These are phyloP conservation scores for Pseudocercospora pini-densiflorae DNA, from an alignment of 2,329 filamentous ascomycete genomes.

Conservation along the genomic window DNA sequence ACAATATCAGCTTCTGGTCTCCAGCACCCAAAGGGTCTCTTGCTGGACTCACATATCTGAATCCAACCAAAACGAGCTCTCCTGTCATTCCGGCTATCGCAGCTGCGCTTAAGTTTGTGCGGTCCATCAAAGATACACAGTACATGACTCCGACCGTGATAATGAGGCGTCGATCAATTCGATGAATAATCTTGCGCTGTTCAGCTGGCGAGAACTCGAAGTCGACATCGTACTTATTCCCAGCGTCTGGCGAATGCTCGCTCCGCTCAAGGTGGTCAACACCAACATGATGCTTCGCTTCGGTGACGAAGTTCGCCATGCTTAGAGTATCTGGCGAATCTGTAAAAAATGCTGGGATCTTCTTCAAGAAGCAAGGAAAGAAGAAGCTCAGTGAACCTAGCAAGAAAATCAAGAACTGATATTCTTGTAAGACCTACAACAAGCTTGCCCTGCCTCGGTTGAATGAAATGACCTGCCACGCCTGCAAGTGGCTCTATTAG, in stretches of 20 bases:
- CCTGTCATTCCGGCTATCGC: slow-evolving; percentile 66
- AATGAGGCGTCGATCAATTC: slow-evolving; percentile 63
- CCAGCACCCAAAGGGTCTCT: neutral
- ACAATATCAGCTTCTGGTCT: slow-evolving; percentile 30
- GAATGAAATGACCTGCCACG: slow-evolving; percentile 1
- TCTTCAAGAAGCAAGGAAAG: neutral
- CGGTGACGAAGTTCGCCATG: neutral
- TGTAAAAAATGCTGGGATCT: neutral
- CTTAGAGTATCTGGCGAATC: neutral
- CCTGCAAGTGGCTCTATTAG: neutral
- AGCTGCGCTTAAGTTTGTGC: slow-evolving; percentile 75
- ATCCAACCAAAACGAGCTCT: slow-evolving; percentile 37
- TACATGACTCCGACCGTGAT: slow-evolving; percentile 45
- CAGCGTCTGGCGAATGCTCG: slow-evolving; percentile 9
- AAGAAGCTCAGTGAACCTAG: neutral
- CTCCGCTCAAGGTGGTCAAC: slow-evolving; percentile 18
- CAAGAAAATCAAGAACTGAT: neutral
- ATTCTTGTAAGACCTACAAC: neutral
- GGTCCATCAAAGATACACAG: slow-evolving; percentile 52
- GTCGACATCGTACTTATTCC: slow-evolving; percentile 12
- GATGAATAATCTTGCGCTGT: slow-evolving; percentile 61
- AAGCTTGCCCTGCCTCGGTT: neutral
- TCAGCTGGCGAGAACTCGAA: slow-evolving; percentile 30
- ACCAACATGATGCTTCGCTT: neutral
- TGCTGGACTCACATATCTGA: slow-evolving; percentile 14